A percentile compares a stretch with the other conserved stretches of the same genome.
Evolutionary conservation across 2,329 filamentous ascomycete species (phyloP).

Genomic region (Fusarium ramigenum): DNA sequence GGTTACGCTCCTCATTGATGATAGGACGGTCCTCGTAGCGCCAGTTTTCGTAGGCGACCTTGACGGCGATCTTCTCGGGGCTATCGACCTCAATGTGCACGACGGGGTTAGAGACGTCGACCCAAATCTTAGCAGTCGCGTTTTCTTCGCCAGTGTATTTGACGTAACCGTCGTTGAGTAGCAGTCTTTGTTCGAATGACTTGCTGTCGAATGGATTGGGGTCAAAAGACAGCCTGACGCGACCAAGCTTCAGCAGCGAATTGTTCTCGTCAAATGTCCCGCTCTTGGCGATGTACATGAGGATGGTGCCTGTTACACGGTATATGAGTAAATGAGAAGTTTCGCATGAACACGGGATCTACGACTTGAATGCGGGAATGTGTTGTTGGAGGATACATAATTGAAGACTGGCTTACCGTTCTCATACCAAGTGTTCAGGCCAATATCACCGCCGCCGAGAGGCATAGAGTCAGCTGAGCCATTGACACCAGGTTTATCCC

Average conservation of each 20-base stretch:
- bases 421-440: slow-evolving; percentile 9
- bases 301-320: neutral
- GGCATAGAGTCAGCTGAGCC: slow-evolving; percentile 12
- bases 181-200: neutral
- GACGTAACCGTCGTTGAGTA: neutral
- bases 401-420: neutral
- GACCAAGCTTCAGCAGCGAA: slow-evolving; percentile 6
- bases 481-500: slow-evolving; percentile 1
- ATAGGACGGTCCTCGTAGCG: neutral
- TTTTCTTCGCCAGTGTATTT: neutral
- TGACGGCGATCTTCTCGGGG: neutral
- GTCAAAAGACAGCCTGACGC: neutral
- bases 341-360: rapidly evolving
- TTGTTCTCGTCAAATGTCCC: slow-evolving; percentile 14
- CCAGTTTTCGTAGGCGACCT: neutral
- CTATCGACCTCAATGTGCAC: slow-evolving; percentile 4
- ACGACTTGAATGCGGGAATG: rapidly evolving
- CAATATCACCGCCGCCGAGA: slow-evolving; percentile 4
- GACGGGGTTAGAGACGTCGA: neutral
- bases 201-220: neutral
- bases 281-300: slow-evolving; percentile 9
- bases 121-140: neutral
- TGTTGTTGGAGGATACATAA: rapidly evolving
- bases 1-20: neutral
- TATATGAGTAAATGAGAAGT: neutral